Evolutionary conservation across 1,139 yeast species (phyloP).

Genomic region (Groenewaldozyma auringiensis): DNA sequence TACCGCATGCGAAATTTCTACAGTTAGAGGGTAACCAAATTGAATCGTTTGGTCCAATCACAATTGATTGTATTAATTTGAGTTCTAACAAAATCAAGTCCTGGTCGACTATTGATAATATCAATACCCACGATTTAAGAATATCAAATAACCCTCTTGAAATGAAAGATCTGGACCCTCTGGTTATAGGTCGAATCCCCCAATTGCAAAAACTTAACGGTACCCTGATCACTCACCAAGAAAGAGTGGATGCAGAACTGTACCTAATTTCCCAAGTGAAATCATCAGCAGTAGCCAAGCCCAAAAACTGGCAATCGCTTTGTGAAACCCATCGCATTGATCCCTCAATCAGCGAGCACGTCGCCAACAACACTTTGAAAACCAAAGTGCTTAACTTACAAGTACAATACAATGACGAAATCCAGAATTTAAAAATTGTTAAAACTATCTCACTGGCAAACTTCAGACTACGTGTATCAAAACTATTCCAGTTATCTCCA

Average conservation of each 20-base stretch:
- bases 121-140: slow-evolving; percentile 34
- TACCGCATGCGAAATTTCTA: slow-evolving; percentile 6
- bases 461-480: slow-evolving; percentile 18
- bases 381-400: slow-evolving; percentile 15
- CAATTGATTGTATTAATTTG: slow-evolving; percentile 36
- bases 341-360: slow-evolving; percentile 13
- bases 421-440: slow-evolving; percentile 15
- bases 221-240: slow-evolving; percentile 37
- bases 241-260: slow-evolving; percentile 58
- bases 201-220: slow-evolving; percentile 48
- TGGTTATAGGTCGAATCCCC: slow-evolving; percentile 43
- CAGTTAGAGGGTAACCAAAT: slow-evolving; percentile 25
- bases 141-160: slow-evolving; percentile 48
- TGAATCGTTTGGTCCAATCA: slow-evolving; percentile 5
- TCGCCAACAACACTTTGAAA: slow-evolving; percentile 12
- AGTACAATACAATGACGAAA: slow-evolving; percentile 12
- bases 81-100: slow-evolving; percentile 38
- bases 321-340: slow-evolving; percentile 16
- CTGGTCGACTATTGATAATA: slow-evolving; percentile 46
- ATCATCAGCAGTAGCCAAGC: slow-evolving; percentile 16
- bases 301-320: background rate
- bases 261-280: slow-evolving; percentile 51
- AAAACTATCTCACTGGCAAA: slow-evolving; percentile 19
- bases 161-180: slow-evolving; percentile 32
- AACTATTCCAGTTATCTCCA: slow-evolving; percentile 13